Conservation (phyloP, 2,329 filamentous ascomycete species). For the Xylaria sp. region DNA sequence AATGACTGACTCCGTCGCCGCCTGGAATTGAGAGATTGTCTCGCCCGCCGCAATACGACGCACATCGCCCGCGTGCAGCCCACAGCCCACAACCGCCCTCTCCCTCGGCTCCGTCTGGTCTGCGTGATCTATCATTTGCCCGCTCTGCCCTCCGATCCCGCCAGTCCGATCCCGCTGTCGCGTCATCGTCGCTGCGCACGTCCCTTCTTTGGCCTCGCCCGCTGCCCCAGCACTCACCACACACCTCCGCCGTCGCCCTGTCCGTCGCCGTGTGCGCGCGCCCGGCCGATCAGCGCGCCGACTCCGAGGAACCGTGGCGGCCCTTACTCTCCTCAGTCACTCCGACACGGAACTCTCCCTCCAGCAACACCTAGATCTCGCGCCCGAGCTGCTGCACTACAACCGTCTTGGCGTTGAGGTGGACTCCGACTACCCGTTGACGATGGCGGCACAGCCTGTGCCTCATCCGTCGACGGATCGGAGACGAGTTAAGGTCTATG, state of each 20-base stretch:
- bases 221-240: neutral
- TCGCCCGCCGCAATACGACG: constrained; percentile 17
- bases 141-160: neutral
- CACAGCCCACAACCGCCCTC: too few species aligned
- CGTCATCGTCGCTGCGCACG: constrained; percentile 22
- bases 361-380: constrained; percentile 68
- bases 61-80: constrained; percentile 19
- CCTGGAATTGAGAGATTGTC: constrained; percentile 22
- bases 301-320: constrained; percentile 59
- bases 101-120: constrained; percentile 13
- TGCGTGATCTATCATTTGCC: constrained; percentile 13
- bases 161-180: constrained; percentile 18
- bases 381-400: constrained; percentile 63
- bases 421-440: constrained; percentile 68
- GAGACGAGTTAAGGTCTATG: constrained; percentile 96
- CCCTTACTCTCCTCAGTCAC: constrained; percentile 65
- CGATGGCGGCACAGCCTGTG: constrained; percentile 76
- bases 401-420: constrained; percentile 61
- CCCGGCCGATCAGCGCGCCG: constrained; percentile 48
- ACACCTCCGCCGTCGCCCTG: constrained; percentile 15
- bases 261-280: constrained; percentile 42
- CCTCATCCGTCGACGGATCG: constrained; percentile 74
- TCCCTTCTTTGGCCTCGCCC: constrained; percentile 7
- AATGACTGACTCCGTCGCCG: constrained; percentile 10
- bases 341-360: constrained; percentile 67